Evolutionary conservation across 2,329 filamentous ascomycete species (phyloP).

Genomic region (Penicillium sp.): DNA sequence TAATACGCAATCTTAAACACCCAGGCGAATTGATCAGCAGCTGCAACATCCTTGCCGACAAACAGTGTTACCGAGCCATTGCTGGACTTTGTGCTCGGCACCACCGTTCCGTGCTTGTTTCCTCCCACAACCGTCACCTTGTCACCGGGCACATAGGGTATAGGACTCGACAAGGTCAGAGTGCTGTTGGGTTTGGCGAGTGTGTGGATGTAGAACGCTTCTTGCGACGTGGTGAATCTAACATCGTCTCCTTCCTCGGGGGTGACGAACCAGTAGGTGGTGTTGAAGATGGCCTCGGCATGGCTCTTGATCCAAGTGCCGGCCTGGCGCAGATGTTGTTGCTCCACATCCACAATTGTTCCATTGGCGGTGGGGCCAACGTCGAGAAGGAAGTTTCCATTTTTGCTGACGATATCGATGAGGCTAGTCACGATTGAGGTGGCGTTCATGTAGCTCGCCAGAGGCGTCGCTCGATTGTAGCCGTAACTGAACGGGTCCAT

Average conservation of each 20-base stretch:
- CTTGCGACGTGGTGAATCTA: slow-evolving; percentile 52
- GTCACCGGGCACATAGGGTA: slow-evolving; percentile 51
- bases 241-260: slow-evolving; percentile 45
- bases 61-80: slow-evolving; percentile 31
- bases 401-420: slow-evolving; percentile 55
- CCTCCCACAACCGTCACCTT: slow-evolving; percentile 46
- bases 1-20: slow-evolving; percentile 44
- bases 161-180: slow-evolving; percentile 43
- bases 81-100: slow-evolving; percentile 29
- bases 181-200: slow-evolving; percentile 45
- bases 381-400: slow-evolving; percentile 58
- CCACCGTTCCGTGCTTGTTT: slow-evolving; percentile 30
- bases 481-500: slow-evolving; percentile 62
- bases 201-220: slow-evolving; percentile 55
- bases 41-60: slow-evolving; percentile 32
- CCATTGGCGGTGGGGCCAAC: slow-evolving; percentile 58
- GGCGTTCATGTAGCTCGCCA: slow-evolving; percentile 53
- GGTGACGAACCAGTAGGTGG: slow-evolving; percentile 54
- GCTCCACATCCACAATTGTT: slow-evolving; percentile 51
- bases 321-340: slow-evolving; percentile 49
- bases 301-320: slow-evolving; percentile 56
- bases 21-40: slow-evolving; percentile 43
- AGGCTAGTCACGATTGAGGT: slow-evolving; percentile 48
- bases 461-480: slow-evolving; percentile 57
- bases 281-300: slow-evolving; percentile 57